Percentiles rank a stretch among this genome's conserved stretches.
Conservation (phyloP, 164 flowering plant species). For the Buxus sempervirens region DNA sequence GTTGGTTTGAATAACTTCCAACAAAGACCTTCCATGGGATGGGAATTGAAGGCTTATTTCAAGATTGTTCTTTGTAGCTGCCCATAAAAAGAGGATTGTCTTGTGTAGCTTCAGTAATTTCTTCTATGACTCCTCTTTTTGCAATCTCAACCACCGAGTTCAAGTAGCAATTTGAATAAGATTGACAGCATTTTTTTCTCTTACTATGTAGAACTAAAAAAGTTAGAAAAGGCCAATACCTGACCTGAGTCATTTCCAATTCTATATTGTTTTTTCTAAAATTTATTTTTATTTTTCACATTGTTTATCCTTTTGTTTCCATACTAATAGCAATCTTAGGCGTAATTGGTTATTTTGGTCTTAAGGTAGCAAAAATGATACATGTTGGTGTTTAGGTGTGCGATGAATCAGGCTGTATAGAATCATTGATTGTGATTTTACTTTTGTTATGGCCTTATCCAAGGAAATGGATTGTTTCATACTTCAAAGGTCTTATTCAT, state of each 20-base stretch:
- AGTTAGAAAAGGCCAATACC: background rate
- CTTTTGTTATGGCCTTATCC: background rate
- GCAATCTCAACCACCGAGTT: too few relatives aligned
- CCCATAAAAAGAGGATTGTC: too few relatives aligned
- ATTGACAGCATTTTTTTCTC: background rate
- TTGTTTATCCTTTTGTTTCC: background rate
- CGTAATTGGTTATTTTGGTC: background rate
- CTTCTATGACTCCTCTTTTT: too few relatives aligned
- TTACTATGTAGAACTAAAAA: too few relatives aligned
- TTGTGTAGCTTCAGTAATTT: too few relatives aligned
- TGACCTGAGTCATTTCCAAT: background rate
- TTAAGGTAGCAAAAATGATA: background rate
- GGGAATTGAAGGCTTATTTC: background rate
- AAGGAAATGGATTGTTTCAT: background rate
- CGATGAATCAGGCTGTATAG: background rate
- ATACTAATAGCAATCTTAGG: background rate
- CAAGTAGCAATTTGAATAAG: too few relatives aligned
- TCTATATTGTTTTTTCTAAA: background rate
- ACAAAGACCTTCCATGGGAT: background rate
- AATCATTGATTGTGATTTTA: background rate
- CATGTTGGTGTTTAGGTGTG: background rate
- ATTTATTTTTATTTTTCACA: background rate
- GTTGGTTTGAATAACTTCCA: too few relatives aligned
- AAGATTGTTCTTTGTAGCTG: too few relatives aligned
- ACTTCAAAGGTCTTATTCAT: too few relatives aligned